Evolutionary conservation across 768 basidiomycete genomes (phyloP).

Genomic region (Pleurotus sapidus): DNA sequence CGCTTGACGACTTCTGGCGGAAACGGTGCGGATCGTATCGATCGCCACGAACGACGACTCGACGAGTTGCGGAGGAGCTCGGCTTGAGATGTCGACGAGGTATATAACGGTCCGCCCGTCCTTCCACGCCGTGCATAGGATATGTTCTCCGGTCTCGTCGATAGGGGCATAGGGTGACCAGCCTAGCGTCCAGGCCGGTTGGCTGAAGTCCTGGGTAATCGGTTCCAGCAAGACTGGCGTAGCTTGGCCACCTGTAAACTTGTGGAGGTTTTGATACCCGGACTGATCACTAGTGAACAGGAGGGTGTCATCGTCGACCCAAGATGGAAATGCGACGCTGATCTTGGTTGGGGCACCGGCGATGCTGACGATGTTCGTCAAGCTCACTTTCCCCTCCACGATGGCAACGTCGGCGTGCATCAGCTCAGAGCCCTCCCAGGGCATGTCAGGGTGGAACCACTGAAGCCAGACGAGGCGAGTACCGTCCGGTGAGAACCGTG

Average conservation of each 20-base stretch:
- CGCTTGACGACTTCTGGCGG: conserved; percentile 23
- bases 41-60: conserved; percentile 41
- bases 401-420: conserved; percentile 44
- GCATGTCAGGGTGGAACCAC: conserved; percentile 58
- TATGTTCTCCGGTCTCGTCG: conserved; percentile 28
- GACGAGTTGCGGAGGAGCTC: conserved; percentile 26
- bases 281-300: conserved; percentile 64
- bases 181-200: conserved; percentile 53
- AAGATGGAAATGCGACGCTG: conserved; percentile 56
- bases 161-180: conserved; percentile 44
- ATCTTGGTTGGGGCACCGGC: conserved; percentile 50
- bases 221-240: conserved; percentile 37
- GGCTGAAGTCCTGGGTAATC: conserved; percentile 52
- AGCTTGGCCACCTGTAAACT: conserved; percentile 31
- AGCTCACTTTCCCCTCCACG: conserved; percentile 20
- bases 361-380: conserved; percentile 38
- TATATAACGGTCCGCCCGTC: conserved; percentile 40
- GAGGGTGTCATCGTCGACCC: conserved; percentile 53
- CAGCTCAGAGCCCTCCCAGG: conserved; percentile 66
- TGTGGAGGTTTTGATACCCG: conserved; percentile 70
- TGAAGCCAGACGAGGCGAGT: conserved; percentile 58
- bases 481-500: conserved; percentile 61
- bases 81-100: conserved; percentile 31
- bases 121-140: conserved; percentile 35
- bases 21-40: conserved; percentile 30